These are phyloP conservation scores for Cyclotella atomus DNA, from an alignment of 108 stramenopile genomes.

Conservation along the genomic window DNA sequence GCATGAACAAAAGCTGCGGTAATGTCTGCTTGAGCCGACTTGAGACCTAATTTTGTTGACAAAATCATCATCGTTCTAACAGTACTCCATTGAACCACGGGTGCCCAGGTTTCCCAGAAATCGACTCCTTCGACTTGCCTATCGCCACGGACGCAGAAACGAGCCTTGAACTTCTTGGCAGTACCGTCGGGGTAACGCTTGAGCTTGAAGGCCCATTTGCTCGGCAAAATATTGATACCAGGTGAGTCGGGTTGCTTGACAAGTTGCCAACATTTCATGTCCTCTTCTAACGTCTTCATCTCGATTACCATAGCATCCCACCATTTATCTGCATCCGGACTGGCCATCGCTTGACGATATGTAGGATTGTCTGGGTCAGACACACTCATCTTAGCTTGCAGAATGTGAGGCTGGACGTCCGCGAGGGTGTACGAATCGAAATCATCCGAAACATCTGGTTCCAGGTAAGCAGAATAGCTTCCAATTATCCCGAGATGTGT, in stretches of 20 bases:
- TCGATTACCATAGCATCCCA: slow-evolving; percentile 29
- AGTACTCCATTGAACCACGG: background rate
- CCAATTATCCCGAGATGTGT: background rate
- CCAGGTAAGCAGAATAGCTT: background rate
- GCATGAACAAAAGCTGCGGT: slow-evolving; percentile 60
- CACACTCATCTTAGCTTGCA: background rate
- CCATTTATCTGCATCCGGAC: slow-evolving; percentile 34
- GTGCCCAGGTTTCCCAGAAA: background rate
- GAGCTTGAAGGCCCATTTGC: slow-evolving; percentile 51
- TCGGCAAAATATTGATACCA: slow-evolving; percentile 23
- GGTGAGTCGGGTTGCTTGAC: slow-evolving; percentile 7
- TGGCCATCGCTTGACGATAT: slow-evolving; percentile 2
- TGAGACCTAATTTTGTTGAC: background rate
- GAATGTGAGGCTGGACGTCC: slow-evolving; percentile 3
- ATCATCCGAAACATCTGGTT: slow-evolving; percentile 7
- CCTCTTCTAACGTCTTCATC: slow-evolving; percentile 19
- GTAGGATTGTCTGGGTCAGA: slow-evolving; percentile 3
- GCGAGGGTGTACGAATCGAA: background rate
- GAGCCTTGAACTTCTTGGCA: slow-evolving; percentile 54
- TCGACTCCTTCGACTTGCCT: background rate
- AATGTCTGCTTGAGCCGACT: slow-evolving; percentile 26
- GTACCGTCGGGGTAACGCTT: slow-evolving; percentile 61
- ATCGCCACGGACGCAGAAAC: slow-evolving; percentile 47
- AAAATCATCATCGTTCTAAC: background rate
- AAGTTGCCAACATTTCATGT: slow-evolving; percentile 26